Evolutionary conservation across 1,284 basidiomycete species (phyloP).

Genomic region (Uromyces viciae-fabae): DNA sequence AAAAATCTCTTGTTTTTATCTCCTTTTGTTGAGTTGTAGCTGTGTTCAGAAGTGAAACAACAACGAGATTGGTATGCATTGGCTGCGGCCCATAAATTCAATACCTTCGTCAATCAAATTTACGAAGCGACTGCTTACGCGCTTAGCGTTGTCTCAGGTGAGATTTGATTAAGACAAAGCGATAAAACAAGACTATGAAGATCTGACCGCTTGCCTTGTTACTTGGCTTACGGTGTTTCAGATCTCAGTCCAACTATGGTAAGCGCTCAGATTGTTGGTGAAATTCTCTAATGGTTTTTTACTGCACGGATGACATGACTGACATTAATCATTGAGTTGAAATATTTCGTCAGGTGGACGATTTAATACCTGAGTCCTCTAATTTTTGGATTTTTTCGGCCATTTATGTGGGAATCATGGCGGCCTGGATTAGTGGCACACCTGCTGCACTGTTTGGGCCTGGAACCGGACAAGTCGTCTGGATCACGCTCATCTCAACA

Average conservation of each 20-base stretch:
- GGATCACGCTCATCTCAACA: constrained; percentile 25
- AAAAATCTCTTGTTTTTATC: background rate
- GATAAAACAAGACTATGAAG: background rate
- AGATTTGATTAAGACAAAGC: background rate
- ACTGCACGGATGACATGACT: no score
- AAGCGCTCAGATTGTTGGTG: background rate
- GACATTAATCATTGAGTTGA: background rate
- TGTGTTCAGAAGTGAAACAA: constrained; percentile 16
- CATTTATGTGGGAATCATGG: constrained; percentile 27
- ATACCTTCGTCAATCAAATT: constrained; percentile 37
- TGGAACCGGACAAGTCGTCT: constrained; percentile 12
- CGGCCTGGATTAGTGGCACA: constrained; percentile 33
- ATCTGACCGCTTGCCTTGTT: background rate
- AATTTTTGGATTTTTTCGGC: constrained; percentile 33
- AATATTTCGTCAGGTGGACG: background rate
- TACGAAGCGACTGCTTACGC: constrained; percentile 44
- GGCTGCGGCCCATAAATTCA: constrained; percentile 30
- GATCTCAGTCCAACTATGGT: constrained; percentile 40
- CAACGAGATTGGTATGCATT: constrained; percentile 42
- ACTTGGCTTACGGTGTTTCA: background rate
- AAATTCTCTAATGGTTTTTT: no score
- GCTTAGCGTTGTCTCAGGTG: constrained; percentile 36
- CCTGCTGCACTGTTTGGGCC: constrained; percentile 28
- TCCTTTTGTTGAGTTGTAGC: constrained; percentile 1
- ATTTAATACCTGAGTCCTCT: constrained; percentile 24